These are phyloP conservation scores for Phytophthora citricola DNA, from an alignment of 352 stramenopile genomes.

Conservation along the genomic window DNA sequence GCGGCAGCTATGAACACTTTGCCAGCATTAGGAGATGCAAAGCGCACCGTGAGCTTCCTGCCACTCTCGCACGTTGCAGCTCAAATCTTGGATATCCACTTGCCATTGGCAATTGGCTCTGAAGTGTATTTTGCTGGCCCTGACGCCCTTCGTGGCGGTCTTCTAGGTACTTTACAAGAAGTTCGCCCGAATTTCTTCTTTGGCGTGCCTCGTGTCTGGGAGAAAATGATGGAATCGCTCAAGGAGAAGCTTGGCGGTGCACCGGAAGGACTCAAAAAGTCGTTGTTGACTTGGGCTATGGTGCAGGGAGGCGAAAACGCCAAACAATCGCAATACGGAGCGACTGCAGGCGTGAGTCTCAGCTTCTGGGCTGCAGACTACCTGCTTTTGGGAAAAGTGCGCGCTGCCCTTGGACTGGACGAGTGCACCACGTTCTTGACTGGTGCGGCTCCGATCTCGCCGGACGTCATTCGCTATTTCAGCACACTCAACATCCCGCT, in stretches of 20 bases:
- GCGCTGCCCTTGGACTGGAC: constrained; percentile 81
- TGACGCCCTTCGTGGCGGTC: constrained; percentile 71
- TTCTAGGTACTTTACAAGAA: constrained; percentile 72
- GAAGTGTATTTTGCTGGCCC: constrained; percentile 79
- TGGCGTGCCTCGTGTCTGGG: constrained; percentile 86
- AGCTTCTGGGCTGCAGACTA: constrained; percentile 86
- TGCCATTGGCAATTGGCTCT: constrained; percentile 65
- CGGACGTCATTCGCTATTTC: constrained; percentile 86
- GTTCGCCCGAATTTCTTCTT: constrained; percentile 82
- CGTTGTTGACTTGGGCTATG: constrained; percentile 87
- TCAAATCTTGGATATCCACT: constrained; percentile 83
- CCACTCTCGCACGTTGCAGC: constrained; percentile 85
- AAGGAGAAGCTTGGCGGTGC: constrained; percentile 42
- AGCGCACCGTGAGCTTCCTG: constrained; percentile 82
- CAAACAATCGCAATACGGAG: constrained; percentile 72
- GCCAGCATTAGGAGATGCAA: constrained; percentile 53
- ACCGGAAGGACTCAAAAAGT: constrained; percentile 79
- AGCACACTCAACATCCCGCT: constrained; percentile 94
- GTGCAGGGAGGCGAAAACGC: constrained; percentile 61
- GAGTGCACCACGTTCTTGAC: constrained; percentile 86
- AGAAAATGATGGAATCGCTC: constrained; percentile 89
- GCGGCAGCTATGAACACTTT: constrained; percentile 59
- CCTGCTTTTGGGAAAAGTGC: constrained; percentile 86
- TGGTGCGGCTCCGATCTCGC: constrained; percentile 72
- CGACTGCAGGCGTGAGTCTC: constrained; percentile 51